Evolutionary conservation across 352 stramenopile species (phyloP).

Genomic region (Globisporangium orthogonon): DNA sequence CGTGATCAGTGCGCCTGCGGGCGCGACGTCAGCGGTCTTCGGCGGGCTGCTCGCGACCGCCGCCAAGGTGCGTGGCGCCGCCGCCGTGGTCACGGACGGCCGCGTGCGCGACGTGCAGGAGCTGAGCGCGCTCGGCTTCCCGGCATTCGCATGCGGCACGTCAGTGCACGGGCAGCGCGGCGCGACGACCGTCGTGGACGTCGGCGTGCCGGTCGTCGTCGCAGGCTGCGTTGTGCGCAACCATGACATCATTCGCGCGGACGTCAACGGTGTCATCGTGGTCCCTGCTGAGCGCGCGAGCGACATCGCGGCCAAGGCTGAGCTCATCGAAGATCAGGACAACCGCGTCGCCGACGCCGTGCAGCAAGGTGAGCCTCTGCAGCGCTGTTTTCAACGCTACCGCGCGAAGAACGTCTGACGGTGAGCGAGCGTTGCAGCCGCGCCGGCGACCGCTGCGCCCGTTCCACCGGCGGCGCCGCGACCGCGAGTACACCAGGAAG

Average conservation of each 20-base stretch:
- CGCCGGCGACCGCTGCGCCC: background rate
- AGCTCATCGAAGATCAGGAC: slow-evolving; percentile 77
- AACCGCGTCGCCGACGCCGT: slow-evolving; percentile 72
- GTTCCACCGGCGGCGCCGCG: background rate
- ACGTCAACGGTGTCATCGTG: slow-evolving; percentile 80
- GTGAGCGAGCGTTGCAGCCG: slow-evolving; percentile 4
- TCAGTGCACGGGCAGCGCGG: slow-evolving; percentile 64
- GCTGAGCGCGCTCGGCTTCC: slow-evolving; percentile 58
- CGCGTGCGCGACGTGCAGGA: slow-evolving; percentile 74
- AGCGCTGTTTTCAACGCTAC: slow-evolving; percentile 75
- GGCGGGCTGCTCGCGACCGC: slow-evolving; percentile 65
- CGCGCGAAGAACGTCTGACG: slow-evolving; percentile 64
- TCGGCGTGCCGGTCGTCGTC: slow-evolving; percentile 62
- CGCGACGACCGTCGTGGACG: slow-evolving; percentile 57
- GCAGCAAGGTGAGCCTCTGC: slow-evolving; percentile 69
- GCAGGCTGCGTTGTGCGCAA: slow-evolving; percentile 72
- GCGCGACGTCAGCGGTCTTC: slow-evolving; percentile 55
- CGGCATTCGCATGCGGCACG: slow-evolving; percentile 59
- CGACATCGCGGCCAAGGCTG: slow-evolving; percentile 62
- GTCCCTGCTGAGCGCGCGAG: slow-evolving; percentile 63
- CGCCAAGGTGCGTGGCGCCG: slow-evolving; percentile 57
- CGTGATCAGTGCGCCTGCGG: slow-evolving; percentile 60
- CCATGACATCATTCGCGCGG: slow-evolving; percentile 72
- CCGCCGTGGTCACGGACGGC: slow-evolving; percentile 66
- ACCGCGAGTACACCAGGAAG: background rate